These are phyloP conservation scores for Aaosphaeria arxii DNA, from an alignment of 2,329 filamentous ascomycete species.

Conservation along the genomic window DNA sequence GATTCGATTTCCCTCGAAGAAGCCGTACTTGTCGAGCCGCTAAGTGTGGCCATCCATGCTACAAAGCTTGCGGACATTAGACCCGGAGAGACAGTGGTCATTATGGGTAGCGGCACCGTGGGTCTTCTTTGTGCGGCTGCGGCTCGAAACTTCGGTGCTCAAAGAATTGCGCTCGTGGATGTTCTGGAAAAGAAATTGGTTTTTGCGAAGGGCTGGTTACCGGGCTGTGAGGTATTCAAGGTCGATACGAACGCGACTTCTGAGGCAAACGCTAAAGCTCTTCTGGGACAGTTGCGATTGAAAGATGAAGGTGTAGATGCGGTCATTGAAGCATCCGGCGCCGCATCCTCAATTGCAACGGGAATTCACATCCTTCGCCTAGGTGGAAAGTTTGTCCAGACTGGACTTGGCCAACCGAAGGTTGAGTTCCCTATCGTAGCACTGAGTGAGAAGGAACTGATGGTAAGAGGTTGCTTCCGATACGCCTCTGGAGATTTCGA, in stretches of 20 bases:
- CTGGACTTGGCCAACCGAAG: conserved; percentile 72
- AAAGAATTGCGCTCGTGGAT: conserved; percentile 31
- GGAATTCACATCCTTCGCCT: conserved; percentile 87
- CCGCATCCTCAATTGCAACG: conserved; percentile 79
- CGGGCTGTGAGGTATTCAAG: background rate
- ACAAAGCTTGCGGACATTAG: conserved; percentile 75
- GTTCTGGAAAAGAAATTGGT: background rate
- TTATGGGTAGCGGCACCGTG: conserved; percentile 90
- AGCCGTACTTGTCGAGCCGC: conserved; percentile 82
- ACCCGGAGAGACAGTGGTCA: conserved; percentile 79
- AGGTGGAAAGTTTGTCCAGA: conserved; percentile 92
- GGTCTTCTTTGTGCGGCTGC: conserved; percentile 80
- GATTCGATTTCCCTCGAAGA: conserved; percentile 79
- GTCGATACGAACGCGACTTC: background rate
- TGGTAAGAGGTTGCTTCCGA: conserved; percentile 29
- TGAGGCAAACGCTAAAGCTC: background rate
- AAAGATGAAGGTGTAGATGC: conserved; percentile 80
- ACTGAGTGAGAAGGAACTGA: conserved; percentile 79
- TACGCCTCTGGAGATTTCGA: conserved; percentile 33
- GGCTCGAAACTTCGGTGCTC: conserved; percentile 64
- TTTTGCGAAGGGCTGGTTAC: background rate
- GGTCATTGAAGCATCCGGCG: conserved; percentile 87
- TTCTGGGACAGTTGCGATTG: conserved; percentile 41
- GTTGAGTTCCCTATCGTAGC: conserved; percentile 90
- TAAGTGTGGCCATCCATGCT: conserved; percentile 82